phyloP scores from a whole-genome alignment of 805 yeast species.

The Wickerhamiella siamensis region DNA sequence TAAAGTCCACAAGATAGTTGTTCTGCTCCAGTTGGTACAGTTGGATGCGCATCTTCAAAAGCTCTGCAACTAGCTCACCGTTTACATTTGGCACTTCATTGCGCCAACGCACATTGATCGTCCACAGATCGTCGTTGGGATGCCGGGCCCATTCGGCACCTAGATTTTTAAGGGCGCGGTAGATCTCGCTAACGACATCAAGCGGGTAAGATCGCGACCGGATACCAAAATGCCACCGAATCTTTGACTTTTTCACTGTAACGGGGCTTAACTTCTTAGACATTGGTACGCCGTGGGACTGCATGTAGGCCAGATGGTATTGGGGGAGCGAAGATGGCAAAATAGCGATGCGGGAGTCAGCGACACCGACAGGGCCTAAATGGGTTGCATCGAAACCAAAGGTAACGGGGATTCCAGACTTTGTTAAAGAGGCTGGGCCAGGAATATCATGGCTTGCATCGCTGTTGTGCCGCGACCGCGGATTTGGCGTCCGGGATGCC shows the following conservation, averaged over 20 bases:
- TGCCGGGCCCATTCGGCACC: slow-evolving; percentile 98
- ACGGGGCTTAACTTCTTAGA: slow-evolving; percentile 29
- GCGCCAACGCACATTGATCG: slow-evolving; percentile 88
- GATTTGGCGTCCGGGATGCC: slow-evolving; percentile 7
- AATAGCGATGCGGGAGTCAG: slow-evolving; percentile 67
- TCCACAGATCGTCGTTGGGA: slow-evolving; percentile 89
- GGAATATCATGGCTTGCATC: background rate
- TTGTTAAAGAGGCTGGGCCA: background rate
- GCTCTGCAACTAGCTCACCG: slow-evolving; percentile 28
- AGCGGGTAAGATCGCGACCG: slow-evolving; percentile 90
- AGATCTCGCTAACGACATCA: slow-evolving; percentile 97
- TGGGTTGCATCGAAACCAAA: slow-evolving; percentile 28
- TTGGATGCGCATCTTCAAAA: slow-evolving; percentile 95
- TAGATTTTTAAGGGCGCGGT: slow-evolving; percentile 78
- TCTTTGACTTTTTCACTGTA: slow-evolving; percentile 70
- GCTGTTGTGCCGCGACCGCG: slow-evolving; percentile 7
- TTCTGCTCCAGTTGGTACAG: slow-evolving; percentile 91
- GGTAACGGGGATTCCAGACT: slow-evolving; percentile 24
- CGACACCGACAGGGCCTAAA: slow-evolving; percentile 21
- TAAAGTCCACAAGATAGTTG: slow-evolving; percentile 90
- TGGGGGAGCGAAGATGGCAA: slow-evolving; percentile 89
- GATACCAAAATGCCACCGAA: slow-evolving; percentile 98
- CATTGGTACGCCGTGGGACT: slow-evolving; percentile 38
- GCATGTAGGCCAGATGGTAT: slow-evolving; percentile 87
- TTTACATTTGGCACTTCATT: slow-evolving; percentile 27